Evolutionary conservation across 768 basidiomycete genomes (phyloP), one percentile per base, ranked within the genome.

Genomic region (Boletus subcaerulescens): DNA sequence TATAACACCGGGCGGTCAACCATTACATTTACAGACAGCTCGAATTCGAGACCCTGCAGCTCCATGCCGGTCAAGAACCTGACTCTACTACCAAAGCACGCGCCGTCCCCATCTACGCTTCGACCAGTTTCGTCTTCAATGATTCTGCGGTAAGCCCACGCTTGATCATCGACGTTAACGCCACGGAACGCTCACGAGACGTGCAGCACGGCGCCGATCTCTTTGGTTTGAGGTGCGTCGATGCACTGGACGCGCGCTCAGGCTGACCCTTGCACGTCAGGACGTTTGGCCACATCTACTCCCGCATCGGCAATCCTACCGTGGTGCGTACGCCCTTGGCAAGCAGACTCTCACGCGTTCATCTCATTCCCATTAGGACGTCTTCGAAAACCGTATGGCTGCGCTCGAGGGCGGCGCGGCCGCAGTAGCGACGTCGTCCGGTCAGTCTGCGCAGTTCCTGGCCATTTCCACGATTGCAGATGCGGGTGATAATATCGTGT

Each of bases 331-430:
- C 31, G 1, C n/a, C 17, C 38, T 15, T 20, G 3, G 6, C 41
- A 9, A 17, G 1, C 6, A 0, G 2, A 5, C 45, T 31, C 15
- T 49, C 32, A 53, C 44, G 3, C 3, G 3, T 18, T 38, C 22
- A 1, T 18, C 18, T 15, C 8, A 12, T 13, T 29, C 18, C 9
- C 35, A 13, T 35, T 11, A 81, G 82, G 83, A 86, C 39, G 77
- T 86, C 3, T 85, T 87, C 47, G 86, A 87, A 68, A 79, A 79
- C 60, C 76, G 86, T 5, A 80, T 87, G 3, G 79, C 86, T 0
- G 81, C 82, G 0, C 75, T 88, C 13, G 86, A 87, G 58, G 82
- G 83, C 2, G 86, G 85, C 0, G 73, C 67, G 0, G 84, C 84
- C 0, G 86, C 85, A 2, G 72, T 87, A 0, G 73, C 84, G 0